Base-by-base conservation (phyloP, 2,329 filamentous ascomycete genomes). In the Ophiognomonia clavigignenti-juglandacearum region DNA sequence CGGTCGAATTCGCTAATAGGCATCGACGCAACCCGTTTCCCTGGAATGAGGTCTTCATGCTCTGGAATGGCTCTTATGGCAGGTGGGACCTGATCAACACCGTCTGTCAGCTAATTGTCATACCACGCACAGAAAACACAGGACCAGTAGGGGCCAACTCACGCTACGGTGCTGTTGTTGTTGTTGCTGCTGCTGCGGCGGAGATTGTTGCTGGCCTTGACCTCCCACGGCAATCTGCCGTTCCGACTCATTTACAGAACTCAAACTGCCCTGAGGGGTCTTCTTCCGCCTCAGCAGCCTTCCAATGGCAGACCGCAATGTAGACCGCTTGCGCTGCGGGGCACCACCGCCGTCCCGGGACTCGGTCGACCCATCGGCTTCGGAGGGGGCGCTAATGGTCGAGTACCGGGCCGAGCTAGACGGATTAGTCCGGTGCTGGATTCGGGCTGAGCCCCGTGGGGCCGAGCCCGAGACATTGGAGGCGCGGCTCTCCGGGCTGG, bases 1-100 rank as follows among this genome's bases (percentile, higher is more conserved):
- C 75, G 71, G 51, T 81, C 77, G 52, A 74, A 80, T 55, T 84
- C 80, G 38, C 74, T 79, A 42, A 83, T 71, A 8, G 80, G 80
- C 26, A 82, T 56, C 5, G 81, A 83, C 4, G 71, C 70, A 7
- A 80, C 79, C 46, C 79, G 74, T 57, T 81, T 78, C 16, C 38
- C 41, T 6, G 69, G 64, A 51, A n/a, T n/a, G n/a, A 71, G 71
- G 49, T 39, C 56, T 43, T 64, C 65, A 24, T 38, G 31, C 24
- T 39, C 38, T 11, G 46, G 23, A 6, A 31, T 23, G 6, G 36
- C 27, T 31, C 45, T 42, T 23, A 40, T 38, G 9, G 42, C 45
- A 11, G 49, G 49, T n/a, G 49, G 49, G 18, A 48, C 46, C 49
- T 51, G 34, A 10, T 18, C 16, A 8, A 18, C 24, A 16, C 9